These are phyloP conservation scores for Zoysia japonica DNA, from an alignment of 176 grass and related monocot genomes.

Conservation along the genomic window DNA sequence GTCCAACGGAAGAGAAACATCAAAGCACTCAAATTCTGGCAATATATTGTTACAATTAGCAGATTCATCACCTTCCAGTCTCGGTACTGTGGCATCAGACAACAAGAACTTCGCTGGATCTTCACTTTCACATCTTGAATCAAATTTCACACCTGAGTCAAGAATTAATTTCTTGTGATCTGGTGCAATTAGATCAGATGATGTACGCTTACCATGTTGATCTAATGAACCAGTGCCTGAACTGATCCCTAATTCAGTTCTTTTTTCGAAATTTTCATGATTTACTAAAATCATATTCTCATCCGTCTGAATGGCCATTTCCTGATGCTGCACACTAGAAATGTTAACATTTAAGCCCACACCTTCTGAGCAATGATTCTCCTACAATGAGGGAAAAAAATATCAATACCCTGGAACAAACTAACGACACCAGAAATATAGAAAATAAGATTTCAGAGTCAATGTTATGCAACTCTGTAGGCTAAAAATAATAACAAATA, in stretches of 20 bases:
- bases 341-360: constrained; percentile 6
- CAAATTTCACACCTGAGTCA: constrained; percentile 35
- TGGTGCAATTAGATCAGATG: constrained; percentile 21
- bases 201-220: constrained; percentile 32
- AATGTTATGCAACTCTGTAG: constrained; percentile 14
- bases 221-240: constrained; percentile 9
- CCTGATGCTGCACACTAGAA: constrained; percentile 11
- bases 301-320: constrained; percentile 31
- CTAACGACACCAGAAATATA: constrained; percentile 27
- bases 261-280: constrained; percentile 28
- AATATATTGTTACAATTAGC: constrained; percentile 23
- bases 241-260: neutral
- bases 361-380: constrained; percentile 37
- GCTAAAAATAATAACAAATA: constrained; percentile 16
- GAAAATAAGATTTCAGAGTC: constrained; percentile 6
- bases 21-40: constrained; percentile 52
- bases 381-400: constrained; percentile 32
- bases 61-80: constrained; percentile 28
- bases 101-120: constrained; percentile 16
- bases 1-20: constrained; percentile 36
- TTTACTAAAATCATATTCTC: constrained; percentile 15
- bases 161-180: constrained; percentile 31
- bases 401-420: constrained; percentile 18
- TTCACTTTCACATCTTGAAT: constrained; percentile 33
- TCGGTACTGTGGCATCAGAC: constrained; percentile 33